A percentile compares a stretch with the other conserved stretches of the same genome.
Evolutionary conservation across 495 filamentous ascomycete genomes (phyloP).

Genomic region (Talaromyces trachyspermus): DNA sequence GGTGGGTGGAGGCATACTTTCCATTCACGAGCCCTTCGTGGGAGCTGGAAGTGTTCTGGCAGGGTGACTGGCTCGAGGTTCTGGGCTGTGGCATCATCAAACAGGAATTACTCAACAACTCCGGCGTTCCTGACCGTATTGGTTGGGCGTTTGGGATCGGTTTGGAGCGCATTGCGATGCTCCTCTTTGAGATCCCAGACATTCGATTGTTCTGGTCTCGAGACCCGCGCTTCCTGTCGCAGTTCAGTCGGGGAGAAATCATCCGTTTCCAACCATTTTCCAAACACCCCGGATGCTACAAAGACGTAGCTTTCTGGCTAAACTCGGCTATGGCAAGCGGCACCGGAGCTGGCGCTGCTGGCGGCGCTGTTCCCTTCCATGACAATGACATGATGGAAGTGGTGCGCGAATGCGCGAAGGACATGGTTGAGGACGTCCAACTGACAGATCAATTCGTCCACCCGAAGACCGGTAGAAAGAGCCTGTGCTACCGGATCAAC

Average conservation of each 20-base stretch:
- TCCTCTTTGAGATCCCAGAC: slow-evolving; percentile 90
- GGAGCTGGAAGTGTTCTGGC: slow-evolving; percentile 95
- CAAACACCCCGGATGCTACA: slow-evolving; percentile 77
- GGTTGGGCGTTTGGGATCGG: slow-evolving; percentile 97
- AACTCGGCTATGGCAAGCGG: slow-evolving; percentile 34
- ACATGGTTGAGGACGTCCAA: slow-evolving; percentile 78
- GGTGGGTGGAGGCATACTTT: slow-evolving; percentile 95
- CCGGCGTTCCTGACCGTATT: slow-evolving; percentile 63
- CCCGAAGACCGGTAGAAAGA: slow-evolving; percentile 75
- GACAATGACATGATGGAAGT: slow-evolving; percentile 98
- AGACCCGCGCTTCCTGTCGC: slow-evolving; percentile 71
- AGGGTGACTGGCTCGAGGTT: slow-evolving; percentile 90
- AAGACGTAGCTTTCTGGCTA: slow-evolving; percentile 94
- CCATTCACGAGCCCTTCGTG: slow-evolving; percentile 92
- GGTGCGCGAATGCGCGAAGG: slow-evolving; percentile 69
- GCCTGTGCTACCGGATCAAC: slow-evolving; percentile 85
- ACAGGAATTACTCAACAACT: slow-evolving; percentile 70
- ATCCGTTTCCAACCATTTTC: slow-evolving; percentile 77
- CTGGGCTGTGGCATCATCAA: slow-evolving; percentile 87
- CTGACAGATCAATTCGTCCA: slow-evolving; percentile 81
- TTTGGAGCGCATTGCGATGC: slow-evolving; percentile 90
- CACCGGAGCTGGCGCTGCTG: slow-evolving; percentile 42
- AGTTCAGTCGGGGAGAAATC: slow-evolving; percentile 66
- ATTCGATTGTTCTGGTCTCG: slow-evolving; percentile 96
- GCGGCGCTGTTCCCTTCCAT: slow-evolving; percentile 55